phyloP scores from a whole-genome alignment of 2,329 filamentous ascomycete species.

The Exserohilum turcica region DNA sequence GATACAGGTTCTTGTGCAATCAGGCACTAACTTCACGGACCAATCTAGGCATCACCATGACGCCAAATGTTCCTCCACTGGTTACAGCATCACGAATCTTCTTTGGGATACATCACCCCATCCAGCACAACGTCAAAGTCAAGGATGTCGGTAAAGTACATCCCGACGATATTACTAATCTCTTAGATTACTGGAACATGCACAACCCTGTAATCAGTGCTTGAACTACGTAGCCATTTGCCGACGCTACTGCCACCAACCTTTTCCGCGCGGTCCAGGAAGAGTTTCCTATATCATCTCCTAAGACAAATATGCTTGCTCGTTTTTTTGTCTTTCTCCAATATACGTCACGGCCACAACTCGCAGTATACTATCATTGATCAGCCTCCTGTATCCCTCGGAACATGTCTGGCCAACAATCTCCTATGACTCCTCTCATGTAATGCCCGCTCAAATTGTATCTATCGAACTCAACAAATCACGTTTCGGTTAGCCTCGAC shows the following conservation, averaged over 20 bases:
- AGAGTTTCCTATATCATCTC: neutral
- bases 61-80: neutral
- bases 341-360: neutral
- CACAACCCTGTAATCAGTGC: constrained; percentile 2
- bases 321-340: neutral
- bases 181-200: constrained; percentile 16
- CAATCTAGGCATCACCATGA: constrained; percentile 22
- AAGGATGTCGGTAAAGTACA: constrained; percentile 47
- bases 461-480: neutral
- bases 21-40: neutral
- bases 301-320: no score
- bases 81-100: constrained; percentile 28
- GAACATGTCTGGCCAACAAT: neutral
- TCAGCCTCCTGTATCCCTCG: neutral
- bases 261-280: neutral
- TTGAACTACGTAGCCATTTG: neutral
- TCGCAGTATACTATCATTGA: neutral
- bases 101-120: constrained; percentile 47
- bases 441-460: neutral
- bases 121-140: constrained; percentile 53
- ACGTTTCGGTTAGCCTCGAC: neutral
- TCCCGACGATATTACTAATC: constrained; percentile 21
- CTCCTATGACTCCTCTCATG: neutral
- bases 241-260: neutral
- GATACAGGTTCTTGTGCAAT: neutral